Conservation (phyloP, 139 green algal genomes). For the Gonium pectorale region DNA sequence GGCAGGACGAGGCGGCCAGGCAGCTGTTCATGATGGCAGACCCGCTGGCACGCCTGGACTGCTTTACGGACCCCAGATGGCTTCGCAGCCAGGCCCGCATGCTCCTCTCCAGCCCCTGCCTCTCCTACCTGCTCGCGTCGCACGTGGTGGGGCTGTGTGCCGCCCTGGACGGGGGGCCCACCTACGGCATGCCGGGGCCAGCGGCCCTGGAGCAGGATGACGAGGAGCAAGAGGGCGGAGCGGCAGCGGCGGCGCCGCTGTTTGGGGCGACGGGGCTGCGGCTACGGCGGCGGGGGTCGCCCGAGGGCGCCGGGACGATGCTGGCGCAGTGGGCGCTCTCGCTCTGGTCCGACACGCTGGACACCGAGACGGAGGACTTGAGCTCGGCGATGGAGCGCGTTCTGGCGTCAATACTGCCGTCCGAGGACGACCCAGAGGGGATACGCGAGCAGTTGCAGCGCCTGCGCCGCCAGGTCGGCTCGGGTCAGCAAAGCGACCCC, state of each 20-base stretch:
- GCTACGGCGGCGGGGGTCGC: not conserved
- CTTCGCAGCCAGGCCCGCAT: no score
- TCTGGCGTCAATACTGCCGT: not conserved
- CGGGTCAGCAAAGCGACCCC: not conserved
- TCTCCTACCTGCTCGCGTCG: not conserved
- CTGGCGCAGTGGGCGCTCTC: not conserved
- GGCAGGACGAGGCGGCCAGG: not conserved
- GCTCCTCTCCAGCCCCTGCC: not conserved
- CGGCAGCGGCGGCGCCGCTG: not conserved
- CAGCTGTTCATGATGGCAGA: not conserved
- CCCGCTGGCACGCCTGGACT: not conserved
- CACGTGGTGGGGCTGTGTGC: slow-evolving; percentile 5
- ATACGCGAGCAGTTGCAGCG: not conserved
- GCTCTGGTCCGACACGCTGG: not conserved
- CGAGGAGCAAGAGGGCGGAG: not conserved
- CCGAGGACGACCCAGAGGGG: not conserved
- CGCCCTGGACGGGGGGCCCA: not conserved
- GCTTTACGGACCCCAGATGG: not conserved
- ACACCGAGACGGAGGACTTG: not conserved
- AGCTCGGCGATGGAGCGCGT: not conserved
- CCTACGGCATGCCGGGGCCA: not conserved
- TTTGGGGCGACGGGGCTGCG: not conserved
- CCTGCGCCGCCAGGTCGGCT: not conserved
- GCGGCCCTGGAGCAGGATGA: not conserved
- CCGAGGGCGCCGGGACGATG: not conserved